Base-by-base conservation (phyloP, 495 filamentous ascomycete species). In the Oidiodendron maius region DNA sequence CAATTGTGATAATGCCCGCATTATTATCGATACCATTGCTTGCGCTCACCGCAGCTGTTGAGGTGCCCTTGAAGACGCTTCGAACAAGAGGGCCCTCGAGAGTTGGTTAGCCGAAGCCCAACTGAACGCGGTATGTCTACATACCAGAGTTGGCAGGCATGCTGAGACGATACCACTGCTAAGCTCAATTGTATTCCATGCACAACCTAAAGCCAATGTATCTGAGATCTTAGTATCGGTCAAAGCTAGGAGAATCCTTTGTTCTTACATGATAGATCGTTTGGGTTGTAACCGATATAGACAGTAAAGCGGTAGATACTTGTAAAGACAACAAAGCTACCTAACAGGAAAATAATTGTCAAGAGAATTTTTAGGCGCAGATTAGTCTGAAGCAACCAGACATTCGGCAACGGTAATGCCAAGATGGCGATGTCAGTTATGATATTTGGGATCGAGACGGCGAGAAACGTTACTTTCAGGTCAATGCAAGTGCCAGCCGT, bases 401-500 rank as follows among this genome's bases (percentile, higher is more conserved):
- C 58, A 12, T 61, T 51, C 0, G 48, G 59, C 0, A 69, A 53
- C 0, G 72, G 71, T 8, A 76, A 54, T 11, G 59, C 28, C 16
- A 76, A 60, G 8, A 76, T 64, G 6, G 64, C 57, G 11, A 65
- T 56, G 53, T 74, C 71, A 0, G 66, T 64, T 0, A 64, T 37
- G 18, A 75, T 68, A 30, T 76, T 75, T 9, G 68, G 64, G 4
- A 70, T 58, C 20, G 69, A 62, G 24, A 63, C 61, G 0, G 61
- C 65, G 6, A 71, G 62, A 25, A 44, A 44, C 22, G 40, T 47
- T 13, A 22, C 44, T 25, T 32, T 47, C 16, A 47, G 8, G 28
- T 47, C 37, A 32, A 47, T 47, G 35, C 44, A 47, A 3, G 8
- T 3, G 18, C 44, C 44, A 4, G 30, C 5, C 4, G 37, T 15